Evolutionary conservation across 306 rosid genomes (phyloP), one percentile per base, ranked within the genome.

Genomic region (Castanospermum australe): DNA sequence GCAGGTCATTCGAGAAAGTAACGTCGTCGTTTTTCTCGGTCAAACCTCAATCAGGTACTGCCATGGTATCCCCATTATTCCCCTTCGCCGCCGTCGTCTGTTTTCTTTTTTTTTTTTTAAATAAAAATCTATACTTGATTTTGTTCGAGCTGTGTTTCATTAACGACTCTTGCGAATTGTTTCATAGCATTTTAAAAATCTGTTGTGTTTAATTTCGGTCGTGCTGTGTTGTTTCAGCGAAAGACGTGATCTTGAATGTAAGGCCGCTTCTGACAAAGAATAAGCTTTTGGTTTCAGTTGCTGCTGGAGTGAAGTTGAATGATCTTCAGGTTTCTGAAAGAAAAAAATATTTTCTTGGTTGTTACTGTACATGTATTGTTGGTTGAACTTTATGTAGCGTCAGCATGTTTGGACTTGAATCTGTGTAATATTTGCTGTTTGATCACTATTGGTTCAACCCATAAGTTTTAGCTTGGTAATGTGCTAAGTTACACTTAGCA

Each of bases 271-370:
- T 96, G 32, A 83, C 97, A 39, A 76, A 62, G 75, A 88, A 89
- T 84, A 93, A 96, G 89, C 98, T 93, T 78, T 86, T 96, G 55
- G 98, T 96, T 84, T 96, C 98, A 1, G 87, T 96, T 83, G 98
- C 98, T 70, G 99, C 99, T 67, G 99, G 99, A 51, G 61, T 91
- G 78, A 96, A 89, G 82, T 67, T 96, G 89, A 88, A 91, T 81
- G 99, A 96, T 89, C 91, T 96, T 62, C 96, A 91, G 99, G 98
- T 95, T 50, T 75, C 59, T 4, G 0, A 77, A 28, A 69, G 14
- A 18, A 25, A 5, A 18, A 15, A 4, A 0, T 38, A 56, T 52
- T 32, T 20, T 21, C 38, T 41, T 2, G n/a, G n/a, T 33, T 66
- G 66, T 51, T 20, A 11, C 5, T 64, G 3, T 30, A 6, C 13